Conservation (phyloP, 2,329 filamentous ascomycete genomes). For the Claviceps arundinis region DNA sequence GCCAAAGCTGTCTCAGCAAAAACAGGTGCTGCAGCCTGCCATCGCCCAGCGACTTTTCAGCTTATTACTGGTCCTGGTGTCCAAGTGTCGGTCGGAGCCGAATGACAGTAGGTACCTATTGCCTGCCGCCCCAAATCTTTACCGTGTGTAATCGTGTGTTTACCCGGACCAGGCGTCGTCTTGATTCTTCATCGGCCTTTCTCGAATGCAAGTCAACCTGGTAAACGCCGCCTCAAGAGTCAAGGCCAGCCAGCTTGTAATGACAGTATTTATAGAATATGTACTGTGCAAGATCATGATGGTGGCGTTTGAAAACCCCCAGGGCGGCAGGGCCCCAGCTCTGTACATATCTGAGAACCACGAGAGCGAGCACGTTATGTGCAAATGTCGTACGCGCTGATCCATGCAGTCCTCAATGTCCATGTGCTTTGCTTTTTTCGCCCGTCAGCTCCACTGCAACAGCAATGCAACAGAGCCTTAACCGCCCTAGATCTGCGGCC, state of each 20-base stretch:
- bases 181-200: background rate
- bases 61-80: no score
- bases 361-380: no score
- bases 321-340: no score
- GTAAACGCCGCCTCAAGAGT: background rate
- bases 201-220: background rate
- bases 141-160: background rate
- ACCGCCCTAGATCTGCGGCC: background rate
- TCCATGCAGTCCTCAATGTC: background rate
- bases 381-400: background rate
- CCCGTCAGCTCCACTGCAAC: background rate
- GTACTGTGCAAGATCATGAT: no score
- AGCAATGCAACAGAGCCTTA: background rate
- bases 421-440: background rate
- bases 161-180: background rate
- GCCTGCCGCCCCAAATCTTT: slow-evolving; percentile 1
- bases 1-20: no score
- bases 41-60: no score
- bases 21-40: no score
- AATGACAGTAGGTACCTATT: background rate
- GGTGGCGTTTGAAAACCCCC: no score
- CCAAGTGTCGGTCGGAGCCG: slow-evolving; percentile 1
- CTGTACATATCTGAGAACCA: no score
- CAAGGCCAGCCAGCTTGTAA: no score
- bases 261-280: no score